These are phyloP conservation scores for Tuber umbilicatum DNA, from an alignment of 495 filamentous ascomycete species.

Conservation along the genomic window DNA sequence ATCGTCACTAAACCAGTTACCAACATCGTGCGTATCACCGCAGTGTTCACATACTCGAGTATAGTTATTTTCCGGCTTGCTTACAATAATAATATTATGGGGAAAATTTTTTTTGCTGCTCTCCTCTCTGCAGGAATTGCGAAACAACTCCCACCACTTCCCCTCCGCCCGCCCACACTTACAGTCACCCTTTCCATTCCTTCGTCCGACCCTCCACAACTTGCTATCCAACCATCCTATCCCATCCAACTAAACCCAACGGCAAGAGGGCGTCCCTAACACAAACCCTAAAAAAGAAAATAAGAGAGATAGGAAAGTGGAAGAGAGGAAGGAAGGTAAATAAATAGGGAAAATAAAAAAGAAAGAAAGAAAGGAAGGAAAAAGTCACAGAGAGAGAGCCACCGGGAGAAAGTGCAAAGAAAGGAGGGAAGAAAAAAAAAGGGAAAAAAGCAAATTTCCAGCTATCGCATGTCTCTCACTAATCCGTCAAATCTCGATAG, in stretches of 20 bases:
- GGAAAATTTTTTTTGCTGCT: not conserved
- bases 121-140: conserved; percentile 1
- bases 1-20: not conserved
- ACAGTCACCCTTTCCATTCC: not conserved
- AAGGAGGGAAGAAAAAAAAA: not conserved
- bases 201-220: not conserved
- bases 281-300: conserved; percentile 3
- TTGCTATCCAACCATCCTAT: not conserved
- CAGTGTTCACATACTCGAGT: not conserved
- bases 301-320: not conserved
- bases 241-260: not conserved
- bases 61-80: not conserved
- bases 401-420: not conserved
- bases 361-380: not conserved
- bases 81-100: not conserved
- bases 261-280: not conserved
- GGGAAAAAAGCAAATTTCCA: not conserved
- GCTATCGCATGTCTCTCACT: conserved; percentile 23
- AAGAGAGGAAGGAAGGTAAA: not conserved
- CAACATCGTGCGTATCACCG: not conserved
- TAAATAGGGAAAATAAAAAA: not conserved
- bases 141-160: not conserved
- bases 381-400: not conserved
- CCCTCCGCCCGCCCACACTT: not conserved
- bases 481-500: conserved; percentile 21